phyloP scores from a whole-genome alignment of 2,329 filamentous ascomycete species.

The Fusarium pseudograminearum region DNA sequence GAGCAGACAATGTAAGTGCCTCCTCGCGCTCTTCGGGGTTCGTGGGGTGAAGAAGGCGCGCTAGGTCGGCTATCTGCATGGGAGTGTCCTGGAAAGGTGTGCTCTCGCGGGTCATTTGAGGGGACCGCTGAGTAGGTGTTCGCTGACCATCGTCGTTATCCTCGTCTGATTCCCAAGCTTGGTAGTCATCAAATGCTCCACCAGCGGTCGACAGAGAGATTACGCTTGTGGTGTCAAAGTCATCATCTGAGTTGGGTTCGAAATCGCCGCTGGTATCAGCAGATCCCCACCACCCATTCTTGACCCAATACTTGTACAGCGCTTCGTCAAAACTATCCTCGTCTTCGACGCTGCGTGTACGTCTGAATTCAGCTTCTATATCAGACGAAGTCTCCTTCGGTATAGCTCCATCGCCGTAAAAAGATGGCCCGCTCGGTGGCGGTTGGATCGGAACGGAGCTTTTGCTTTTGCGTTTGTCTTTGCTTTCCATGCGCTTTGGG shows the following conservation, averaged over 20 bases:
- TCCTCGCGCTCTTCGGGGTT: slow-evolving; percentile 83
- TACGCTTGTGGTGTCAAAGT: slow-evolving; percentile 83
- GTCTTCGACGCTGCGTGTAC: slow-evolving; percentile 59
- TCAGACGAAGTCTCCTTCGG: slow-evolving; percentile 76
- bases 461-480: slow-evolving; percentile 37
- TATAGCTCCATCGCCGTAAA: slow-evolving; percentile 60
- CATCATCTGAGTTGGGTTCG: slow-evolving; percentile 64
- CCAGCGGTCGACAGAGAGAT: slow-evolving; percentile 68
- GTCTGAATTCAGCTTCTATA: slow-evolving; percentile 82
- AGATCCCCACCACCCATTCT: slow-evolving; percentile 86
- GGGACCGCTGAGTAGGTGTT: slow-evolving; percentile 79
- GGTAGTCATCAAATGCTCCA: slow-evolving; percentile 59
- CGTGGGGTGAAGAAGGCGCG: slow-evolving; percentile 83
- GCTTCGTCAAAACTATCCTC: slow-evolving; percentile 78
- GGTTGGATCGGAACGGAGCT: slow-evolving; percentile 24
- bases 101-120: slow-evolving; percentile 60
- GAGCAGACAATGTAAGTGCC: slow-evolving; percentile 82
- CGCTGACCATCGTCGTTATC: slow-evolving; percentile 65
- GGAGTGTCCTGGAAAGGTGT: slow-evolving; percentile 72
- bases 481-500: slow-evolving; percentile 49
- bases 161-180: slow-evolving; percentile 61
- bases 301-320: slow-evolving; percentile 87
- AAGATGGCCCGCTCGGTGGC: slow-evolving; percentile 15
- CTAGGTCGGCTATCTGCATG: slow-evolving; percentile 76
- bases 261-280: slow-evolving; percentile 86